These are phyloP conservation scores for Eucalyptus lansdowneana DNA, from an alignment of 345 rosid species.

Conservation along the genomic window DNA sequence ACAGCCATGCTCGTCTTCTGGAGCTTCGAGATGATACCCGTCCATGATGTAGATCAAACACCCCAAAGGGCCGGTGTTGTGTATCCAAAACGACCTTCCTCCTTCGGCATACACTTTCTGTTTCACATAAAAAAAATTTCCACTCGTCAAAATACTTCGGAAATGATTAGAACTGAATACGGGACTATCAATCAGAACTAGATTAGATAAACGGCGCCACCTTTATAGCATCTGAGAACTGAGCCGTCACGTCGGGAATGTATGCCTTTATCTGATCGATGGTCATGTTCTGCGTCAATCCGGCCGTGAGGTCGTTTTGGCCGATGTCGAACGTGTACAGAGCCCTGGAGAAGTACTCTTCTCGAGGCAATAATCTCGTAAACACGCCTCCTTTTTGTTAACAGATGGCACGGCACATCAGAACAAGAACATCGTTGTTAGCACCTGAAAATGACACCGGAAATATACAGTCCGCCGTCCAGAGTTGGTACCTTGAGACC, in stretches of 20 bases:
- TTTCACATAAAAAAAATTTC: background rate
- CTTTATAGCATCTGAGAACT: conserved; percentile 22
- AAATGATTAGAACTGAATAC: background rate
- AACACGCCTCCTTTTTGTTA: conserved; percentile 15
- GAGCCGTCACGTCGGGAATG: conserved; percentile 39
- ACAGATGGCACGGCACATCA: background rate
- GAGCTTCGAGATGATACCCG: conserved; percentile 22
- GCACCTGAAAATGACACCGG: background rate
- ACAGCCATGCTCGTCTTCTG: conserved; percentile 49
- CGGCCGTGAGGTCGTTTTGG: conserved; percentile 63
- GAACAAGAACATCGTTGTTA: background rate
- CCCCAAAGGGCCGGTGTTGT: conserved; percentile 75
- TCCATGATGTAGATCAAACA: conserved; percentile 55
- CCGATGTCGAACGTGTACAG: conserved; percentile 62
- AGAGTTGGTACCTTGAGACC: conserved; percentile 20
- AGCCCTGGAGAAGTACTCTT: conserved; percentile 26
- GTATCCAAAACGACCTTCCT: conserved; percentile 75
- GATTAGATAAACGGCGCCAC: background rate
- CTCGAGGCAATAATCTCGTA: conserved; percentile 29
- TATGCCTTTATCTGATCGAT: conserved; percentile 40
- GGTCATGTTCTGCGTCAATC: conserved; percentile 52
- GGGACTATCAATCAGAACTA: background rate
- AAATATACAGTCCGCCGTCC: background rate
- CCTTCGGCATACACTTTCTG: conserved; percentile 53
- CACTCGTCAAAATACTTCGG: background rate